These are phyloP conservation scores for Fusarium heterosporum DNA, from an alignment of 2,329 filamentous ascomycete species.

Conservation along the genomic window DNA sequence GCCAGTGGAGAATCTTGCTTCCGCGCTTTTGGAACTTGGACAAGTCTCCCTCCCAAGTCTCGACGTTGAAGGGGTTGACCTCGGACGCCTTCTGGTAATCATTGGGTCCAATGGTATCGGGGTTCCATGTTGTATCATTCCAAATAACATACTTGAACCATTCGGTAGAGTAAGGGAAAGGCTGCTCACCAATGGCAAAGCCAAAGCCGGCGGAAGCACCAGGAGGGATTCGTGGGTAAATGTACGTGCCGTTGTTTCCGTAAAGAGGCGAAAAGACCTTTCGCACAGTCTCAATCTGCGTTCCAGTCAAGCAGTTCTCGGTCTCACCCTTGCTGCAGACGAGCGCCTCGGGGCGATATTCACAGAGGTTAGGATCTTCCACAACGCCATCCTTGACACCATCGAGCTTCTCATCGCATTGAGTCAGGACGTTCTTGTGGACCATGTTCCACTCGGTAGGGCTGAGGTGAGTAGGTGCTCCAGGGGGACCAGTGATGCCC, in stretches of 20 bases:
- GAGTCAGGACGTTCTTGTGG: conserved; percentile 56
- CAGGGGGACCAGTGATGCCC: conserved; percentile 19
- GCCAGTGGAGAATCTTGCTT: conserved; percentile 60
- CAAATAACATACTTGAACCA: conserved; percentile 57
- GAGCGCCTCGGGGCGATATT: conserved; percentile 56
- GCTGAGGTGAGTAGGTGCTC: conserved; percentile 38
- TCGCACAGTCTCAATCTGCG: conserved; percentile 25
- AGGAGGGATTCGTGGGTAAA: conserved; percentile 34
- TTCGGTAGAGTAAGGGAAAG: conserved; percentile 28
- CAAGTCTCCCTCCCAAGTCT: conserved; percentile 55
- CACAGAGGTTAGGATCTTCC: conserved; percentile 59
- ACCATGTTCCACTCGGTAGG: conserved; percentile 56
- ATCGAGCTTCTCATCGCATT: conserved; percentile 63
- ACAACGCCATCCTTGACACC: conserved; percentile 63
- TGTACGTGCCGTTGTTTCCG: conserved; percentile 48
- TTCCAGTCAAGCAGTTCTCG: conserved; percentile 15
- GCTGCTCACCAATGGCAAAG: conserved; percentile 18
- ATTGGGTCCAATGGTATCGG: conserved; percentile 46
- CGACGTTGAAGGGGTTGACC: conserved; percentile 27
- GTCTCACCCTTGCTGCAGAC: conserved; percentile 48
- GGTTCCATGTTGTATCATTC: conserved; percentile 51
- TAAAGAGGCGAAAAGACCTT: conserved; percentile 33
- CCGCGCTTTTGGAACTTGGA: conserved; percentile 54
- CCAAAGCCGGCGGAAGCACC: conserved; percentile 48
- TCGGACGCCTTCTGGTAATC: conserved; percentile 55